A percentile compares a stretch with the other conserved stretches of the same genome.
Conservation (phyloP, 768 basidiomycete genomes). For the Lactifluus piperatus region DNA sequence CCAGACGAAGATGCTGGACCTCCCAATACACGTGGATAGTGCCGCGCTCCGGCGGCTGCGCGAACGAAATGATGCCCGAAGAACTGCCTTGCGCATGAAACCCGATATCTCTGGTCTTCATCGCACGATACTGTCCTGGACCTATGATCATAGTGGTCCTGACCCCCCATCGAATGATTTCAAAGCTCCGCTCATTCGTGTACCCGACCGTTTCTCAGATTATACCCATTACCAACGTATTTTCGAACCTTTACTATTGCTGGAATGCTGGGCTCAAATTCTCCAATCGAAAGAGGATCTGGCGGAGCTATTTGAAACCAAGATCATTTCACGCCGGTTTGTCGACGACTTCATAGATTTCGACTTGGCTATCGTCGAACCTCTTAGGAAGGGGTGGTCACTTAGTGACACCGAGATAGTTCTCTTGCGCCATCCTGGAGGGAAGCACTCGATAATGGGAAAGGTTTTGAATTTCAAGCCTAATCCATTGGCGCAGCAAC, state of each 20-base stretch:
- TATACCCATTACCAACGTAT: slow-evolving; percentile 60
- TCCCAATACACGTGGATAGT: slow-evolving; percentile 35
- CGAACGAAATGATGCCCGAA: slow-evolving; percentile 53
- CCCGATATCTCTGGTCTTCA: slow-evolving; percentile 80
- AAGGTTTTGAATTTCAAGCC: slow-evolving; percentile 50
- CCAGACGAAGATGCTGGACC: slow-evolving; percentile 54
- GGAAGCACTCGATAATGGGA: slow-evolving; percentile 51
- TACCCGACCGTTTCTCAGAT: slow-evolving; percentile 60
- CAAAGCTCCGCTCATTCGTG: slow-evolving; percentile 29
- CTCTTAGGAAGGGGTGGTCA: slow-evolving; percentile 60
- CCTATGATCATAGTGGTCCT: slow-evolving; percentile 59
- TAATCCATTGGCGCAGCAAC: slow-evolving; percentile 38
- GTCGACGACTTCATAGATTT: slow-evolving; percentile 80
- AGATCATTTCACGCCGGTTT: slow-evolving; percentile 59
- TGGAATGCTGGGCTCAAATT: slow-evolving; percentile 91
- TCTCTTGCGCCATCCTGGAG: slow-evolving; percentile 55
- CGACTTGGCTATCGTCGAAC: slow-evolving; percentile 52
- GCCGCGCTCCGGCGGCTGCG: slow-evolving; percentile 42
- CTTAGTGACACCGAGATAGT: slow-evolving; percentile 81
- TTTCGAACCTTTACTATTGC: slow-evolving; percentile 77
- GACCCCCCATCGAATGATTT: slow-evolving; percentile 46
- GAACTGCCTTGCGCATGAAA: slow-evolving; percentile 59
- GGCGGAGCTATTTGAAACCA: slow-evolving; percentile 47
- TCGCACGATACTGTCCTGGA: slow-evolving; percentile 75
- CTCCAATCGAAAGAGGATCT: slow-evolving; percentile 63